Evolutionary conservation across 495 filamentous ascomycete species (phyloP).

Genomic region (Penicillium soppii): DNA sequence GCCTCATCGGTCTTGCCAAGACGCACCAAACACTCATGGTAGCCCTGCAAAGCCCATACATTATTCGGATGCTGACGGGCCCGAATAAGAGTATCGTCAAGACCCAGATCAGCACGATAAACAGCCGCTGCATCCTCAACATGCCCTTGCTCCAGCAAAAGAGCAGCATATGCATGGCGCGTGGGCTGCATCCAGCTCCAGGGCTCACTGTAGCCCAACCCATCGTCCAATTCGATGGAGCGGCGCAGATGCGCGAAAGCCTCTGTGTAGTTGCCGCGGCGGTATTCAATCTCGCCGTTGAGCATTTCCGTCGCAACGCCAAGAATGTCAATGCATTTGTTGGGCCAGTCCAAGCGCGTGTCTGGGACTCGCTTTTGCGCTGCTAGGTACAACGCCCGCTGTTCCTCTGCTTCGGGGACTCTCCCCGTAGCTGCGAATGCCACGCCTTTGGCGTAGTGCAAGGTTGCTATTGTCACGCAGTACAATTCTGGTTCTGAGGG

Average conservation of each 20-base stretch:
- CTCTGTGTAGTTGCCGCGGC: constrained; percentile 47
- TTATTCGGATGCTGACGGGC: constrained; percentile 63
- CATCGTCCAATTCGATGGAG: constrained; percentile 54
- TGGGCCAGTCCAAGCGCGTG: constrained; percentile 55
- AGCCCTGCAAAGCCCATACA: constrained; percentile 68
- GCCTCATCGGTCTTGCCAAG: constrained; percentile 54
- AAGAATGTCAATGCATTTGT: constrained; percentile 57
- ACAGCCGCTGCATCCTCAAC: constrained; percentile 53
- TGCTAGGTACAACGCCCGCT: constrained; percentile 42
- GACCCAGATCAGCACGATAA: constrained; percentile 62
- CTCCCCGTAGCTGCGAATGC: constrained; percentile 56
- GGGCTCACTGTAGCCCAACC: constrained; percentile 62
- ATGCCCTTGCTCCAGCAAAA: constrained; percentile 60
- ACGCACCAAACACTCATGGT: constrained; percentile 59
- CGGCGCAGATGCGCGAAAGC: constrained; percentile 54
- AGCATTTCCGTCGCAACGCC: constrained; percentile 60
- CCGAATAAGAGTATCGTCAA: constrained; percentile 54
- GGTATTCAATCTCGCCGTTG: constrained; percentile 66
- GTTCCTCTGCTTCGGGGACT: constrained; percentile 41
- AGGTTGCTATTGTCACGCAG: constrained; percentile 57
- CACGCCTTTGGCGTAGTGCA: constrained; percentile 60
- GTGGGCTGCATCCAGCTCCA: constrained; percentile 72
- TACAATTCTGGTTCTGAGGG: constrained; percentile 55
- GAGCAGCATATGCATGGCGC: constrained; percentile 63
- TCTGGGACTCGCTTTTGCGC: constrained; percentile 46